Evolutionary conservation across 73 alveolate genomes (phyloP), one percentile per base, ranked within the genome.

Genomic region (Tetrahymena thermophila): DNA sequence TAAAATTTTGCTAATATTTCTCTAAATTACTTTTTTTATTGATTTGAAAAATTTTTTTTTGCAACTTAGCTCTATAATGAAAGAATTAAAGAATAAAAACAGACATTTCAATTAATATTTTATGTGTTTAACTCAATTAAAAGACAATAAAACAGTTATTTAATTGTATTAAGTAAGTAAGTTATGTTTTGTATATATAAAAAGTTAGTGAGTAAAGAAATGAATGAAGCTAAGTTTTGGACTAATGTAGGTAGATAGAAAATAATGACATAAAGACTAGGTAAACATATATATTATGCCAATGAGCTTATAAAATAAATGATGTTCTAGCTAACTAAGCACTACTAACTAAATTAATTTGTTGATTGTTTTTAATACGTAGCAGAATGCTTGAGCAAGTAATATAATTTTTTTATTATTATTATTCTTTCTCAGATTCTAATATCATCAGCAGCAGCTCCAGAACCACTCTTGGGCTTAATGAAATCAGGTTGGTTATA

Each of bases 371-470:
- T 71, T 71, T 71, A 34, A 71, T 28, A 71, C 7, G 28, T 28
- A 50, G 44, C 15, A 50, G 83, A 50, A 50, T 50, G 28, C 83
- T 50, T 50, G 28, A 50, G 83, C 83, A 21, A 50, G 83, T 50
- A 50, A 50, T 50, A 50, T 50, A 50, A 35, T 89, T 40, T 40
- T 3, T 0, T 40, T 40, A 8, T 40, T 28, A 21, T 89, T 89
- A 35, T 89, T 35, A 37, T 89, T 35, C 35, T 89, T 37, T 35
- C 93, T 95, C 97, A 95, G 42, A 95, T 89, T 83, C 94, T 95
- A 85, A 85, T 85, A 42, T 85, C 94, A 28, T 95, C 97, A 55
- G 71, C 44, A 57, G 94, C 85, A 71, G 97, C 85, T 31, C 58
- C 38, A 15, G 55, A 84, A 34, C 84, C 37, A 35, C 94, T 95